Evolutionary conservation across 2,329 filamentous ascomycete genomes (phyloP), one percentile per base, ranked within the genome.

Genomic region (Fusarium coicis): DNA sequence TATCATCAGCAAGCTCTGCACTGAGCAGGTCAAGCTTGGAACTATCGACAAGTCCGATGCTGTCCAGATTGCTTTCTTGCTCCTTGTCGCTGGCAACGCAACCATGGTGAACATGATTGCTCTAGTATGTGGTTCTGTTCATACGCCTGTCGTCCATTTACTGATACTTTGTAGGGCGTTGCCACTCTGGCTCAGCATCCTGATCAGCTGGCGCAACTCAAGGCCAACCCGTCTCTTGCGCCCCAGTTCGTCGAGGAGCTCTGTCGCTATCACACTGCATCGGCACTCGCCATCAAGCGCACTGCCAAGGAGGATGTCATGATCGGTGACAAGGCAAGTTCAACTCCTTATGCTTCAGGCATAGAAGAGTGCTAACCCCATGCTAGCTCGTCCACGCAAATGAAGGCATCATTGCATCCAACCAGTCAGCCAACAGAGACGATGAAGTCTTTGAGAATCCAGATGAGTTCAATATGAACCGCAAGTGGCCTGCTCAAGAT

Each of bases 91-190:
- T 0, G 86, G 86, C 5, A 88, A 87, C 42, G 86, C 86, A 0
- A 87, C 86, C 2, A 85, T 87, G 83, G 83, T 87, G 9, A 87
- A 84, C 73, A 87, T 85, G 83, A 87, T 87, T 63, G 80, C 82
- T 2, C 78, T 87, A 37, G 84, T 84, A 63, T n/a, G 78, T 7
- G 2, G 3, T 18, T 59, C 6, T 3, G 4, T 21, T 11, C 3
- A 7, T 2, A 2, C 3, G 0, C 26, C 10, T 19, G 2, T 2
- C 2, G 2, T 4, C 3, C 15, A 5, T 12, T 6, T 40, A 5
- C 16, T 47, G 1, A 37, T 4, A 4, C 1, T 46, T 28, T 15
- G 4, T 21, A 85, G 82, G 86, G 86, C 16, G 79, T 87, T 14
- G 79, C 85, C 0, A 84, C 83, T 8, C 81, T 87, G 10, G 78